Base-by-base conservation (phyloP, 768 basidiomycete species). In the Exidia glandulosa region DNA sequence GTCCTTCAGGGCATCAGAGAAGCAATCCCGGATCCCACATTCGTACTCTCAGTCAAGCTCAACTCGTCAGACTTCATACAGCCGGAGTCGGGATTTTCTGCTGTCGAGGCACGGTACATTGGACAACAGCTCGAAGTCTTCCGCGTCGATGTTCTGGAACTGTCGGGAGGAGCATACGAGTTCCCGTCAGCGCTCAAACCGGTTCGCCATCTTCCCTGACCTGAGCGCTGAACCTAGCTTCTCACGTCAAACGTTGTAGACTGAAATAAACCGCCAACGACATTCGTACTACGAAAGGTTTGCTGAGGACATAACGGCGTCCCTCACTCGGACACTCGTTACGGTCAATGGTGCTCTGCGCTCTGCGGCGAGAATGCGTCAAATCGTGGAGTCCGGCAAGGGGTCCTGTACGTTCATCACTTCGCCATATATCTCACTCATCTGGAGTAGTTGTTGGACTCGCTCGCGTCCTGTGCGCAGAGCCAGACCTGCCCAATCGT, bases 1-100 rank as follows among this genome's bases (percentile, higher is more conserved):
- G 61, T 76, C 33, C 65, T 71, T 52, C 52, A 66, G 34, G 47
- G 60, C 13, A 62, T 72, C 9, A 68, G 76, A 4, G 63, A 61
- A 48, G 64, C 59, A 19, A 72, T 71, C 47, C 30, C 31, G 16
- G 12, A 25, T 72, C 63, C 70, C 41, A 23, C 16, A 6, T 45
- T 45, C 41, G 23, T 45, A 13, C 16, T 45, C 16, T 45, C 41
- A 12, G 10, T 45, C 10, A 45, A 45, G 16, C 19, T 45, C 10
- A 45, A 45, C 41, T 45, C 41, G 19, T 23, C 23, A 5, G 41
- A 45, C 23, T 45, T 45, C 16, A 45, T 45, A 45, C 16, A 45
- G 16, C 23, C 19, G 19, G 41, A 45, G 16, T 45, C 19, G 19
- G 41, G 41, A 14, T 45, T 45, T 19, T 23, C 41, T 19, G 41